Percentiles rank a stretch among this genome's conserved stretches.
These are phyloP conservation scores for Hymenoscyphus occultus DNA, from an alignment of 2,329 filamentous ascomycete species.

Conservation along the genomic window DNA sequence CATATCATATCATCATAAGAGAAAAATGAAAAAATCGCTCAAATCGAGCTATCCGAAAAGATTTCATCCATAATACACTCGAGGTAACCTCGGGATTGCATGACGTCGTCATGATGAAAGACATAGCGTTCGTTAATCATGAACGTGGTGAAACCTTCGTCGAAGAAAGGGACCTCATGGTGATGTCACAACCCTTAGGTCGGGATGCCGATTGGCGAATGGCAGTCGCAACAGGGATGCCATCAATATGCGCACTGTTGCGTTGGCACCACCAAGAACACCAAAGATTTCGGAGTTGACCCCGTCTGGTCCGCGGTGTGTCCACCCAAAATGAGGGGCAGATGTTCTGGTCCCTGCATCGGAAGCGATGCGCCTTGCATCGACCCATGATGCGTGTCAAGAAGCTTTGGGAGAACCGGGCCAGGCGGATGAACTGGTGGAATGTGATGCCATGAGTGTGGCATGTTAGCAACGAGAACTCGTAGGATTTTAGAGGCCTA, in stretches of 20 bases:
- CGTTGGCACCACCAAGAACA: constrained; percentile 4
- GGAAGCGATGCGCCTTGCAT: neutral
- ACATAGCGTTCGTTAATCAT: constrained; percentile 1
- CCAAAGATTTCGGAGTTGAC: neutral
- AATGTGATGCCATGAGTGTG: neutral
- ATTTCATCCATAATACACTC: neutral
- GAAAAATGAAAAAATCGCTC: neutral
- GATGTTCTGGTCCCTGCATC: constrained; percentile 2
- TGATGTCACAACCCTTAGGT: constrained; percentile 4
- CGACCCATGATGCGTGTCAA: neutral
- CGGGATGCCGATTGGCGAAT: neutral
- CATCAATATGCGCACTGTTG: neutral
- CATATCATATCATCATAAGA: neutral
- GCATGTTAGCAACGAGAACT: neutral
- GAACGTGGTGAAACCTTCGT: neutral
- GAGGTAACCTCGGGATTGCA: neutral
- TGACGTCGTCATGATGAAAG: constrained; percentile 3
- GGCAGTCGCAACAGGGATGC: neutral
- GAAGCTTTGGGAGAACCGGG: neutral
- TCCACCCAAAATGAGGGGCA: neutral
- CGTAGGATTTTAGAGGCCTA: neutral
- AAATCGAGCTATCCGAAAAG: neutral
- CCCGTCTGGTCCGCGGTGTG: neutral
- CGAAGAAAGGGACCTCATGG: neutral
- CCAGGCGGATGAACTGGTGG: neutral